These are phyloP conservation scores for Diplocarpon rosae DNA, from an alignment of 2,329 filamentous ascomycete genomes.

Conservation along the genomic window DNA sequence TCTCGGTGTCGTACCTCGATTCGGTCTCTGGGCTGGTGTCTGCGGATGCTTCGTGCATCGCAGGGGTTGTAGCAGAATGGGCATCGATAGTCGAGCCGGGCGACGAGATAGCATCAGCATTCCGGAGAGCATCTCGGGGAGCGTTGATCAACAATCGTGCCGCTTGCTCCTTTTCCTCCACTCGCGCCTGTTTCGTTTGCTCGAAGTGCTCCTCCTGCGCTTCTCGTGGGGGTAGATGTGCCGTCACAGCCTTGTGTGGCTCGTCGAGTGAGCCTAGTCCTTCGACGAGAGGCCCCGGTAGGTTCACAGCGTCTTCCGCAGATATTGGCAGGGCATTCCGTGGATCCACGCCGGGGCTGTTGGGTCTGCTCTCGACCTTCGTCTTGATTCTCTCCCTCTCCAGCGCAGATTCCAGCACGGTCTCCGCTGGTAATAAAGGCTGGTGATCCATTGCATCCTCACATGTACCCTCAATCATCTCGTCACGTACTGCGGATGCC, in stretches of 20 bases:
- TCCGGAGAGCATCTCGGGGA: conserved; percentile 28
- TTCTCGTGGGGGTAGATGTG: conserved; percentile 39
- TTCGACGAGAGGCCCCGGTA: conserved; percentile 21
- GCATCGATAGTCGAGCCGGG: conserved; percentile 55
- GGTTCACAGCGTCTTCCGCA: conserved; percentile 27
- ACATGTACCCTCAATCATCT: conserved; percentile 18
- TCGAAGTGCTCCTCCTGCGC: conserved; percentile 36
- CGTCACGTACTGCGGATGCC: conserved; percentile 15
- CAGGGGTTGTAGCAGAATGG: conserved; percentile 63
- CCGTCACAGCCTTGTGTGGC: conserved; percentile 23
- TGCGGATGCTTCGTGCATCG: conserved; percentile 54
- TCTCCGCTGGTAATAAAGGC: conserved; percentile 7
- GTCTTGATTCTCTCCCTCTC: conserved; percentile 21
- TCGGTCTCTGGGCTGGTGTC: conserved; percentile 68
- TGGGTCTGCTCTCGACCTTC: conserved; percentile 21
- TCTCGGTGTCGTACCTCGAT: conserved; percentile 40
- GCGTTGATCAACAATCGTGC: conserved; percentile 28
- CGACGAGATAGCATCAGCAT: conserved; percentile 39
- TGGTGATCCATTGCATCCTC: conserved; percentile 14
- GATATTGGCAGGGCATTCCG: conserved; percentile 24
- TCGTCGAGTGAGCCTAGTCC: conserved; percentile 17
- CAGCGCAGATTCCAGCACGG: conserved; percentile 11
- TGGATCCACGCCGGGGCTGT: conserved; percentile 26
- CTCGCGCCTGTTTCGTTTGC: conserved; percentile 29
- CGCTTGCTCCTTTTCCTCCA: conserved; percentile 21